Conservation (phyloP, 2,329 filamentous ascomycete genomes). For the Zymoseptoria crescenta region DNA sequence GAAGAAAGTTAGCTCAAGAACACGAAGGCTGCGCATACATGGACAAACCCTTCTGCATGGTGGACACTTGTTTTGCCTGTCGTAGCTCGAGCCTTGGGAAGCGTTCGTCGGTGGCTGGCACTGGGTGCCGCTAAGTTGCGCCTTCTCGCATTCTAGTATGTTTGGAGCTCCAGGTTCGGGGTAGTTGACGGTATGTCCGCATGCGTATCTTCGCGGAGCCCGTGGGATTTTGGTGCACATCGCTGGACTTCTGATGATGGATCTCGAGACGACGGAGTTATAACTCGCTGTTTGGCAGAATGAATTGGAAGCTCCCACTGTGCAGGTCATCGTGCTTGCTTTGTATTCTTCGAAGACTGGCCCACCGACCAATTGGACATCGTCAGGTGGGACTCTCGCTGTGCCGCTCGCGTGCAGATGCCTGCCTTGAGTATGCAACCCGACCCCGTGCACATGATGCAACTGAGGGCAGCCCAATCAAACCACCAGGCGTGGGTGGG, state of each 20-base stretch:
- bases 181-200: neutral
- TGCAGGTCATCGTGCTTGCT: too few species aligned
- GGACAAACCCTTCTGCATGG: neutral
- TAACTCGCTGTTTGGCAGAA: neutral
- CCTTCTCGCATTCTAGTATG: neutral
- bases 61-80: conserved; percentile 1
- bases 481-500: too few species aligned
- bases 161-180: neutral
- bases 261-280: neutral
- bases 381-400: neutral
- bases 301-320: neutral
- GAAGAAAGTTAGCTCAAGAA: neutral
- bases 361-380: neutral
- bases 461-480: neutral
- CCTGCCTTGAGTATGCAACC: neutral
- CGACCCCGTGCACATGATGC: neutral
- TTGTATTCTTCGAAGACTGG: neutral
- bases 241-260: neutral
- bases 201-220: neutral
- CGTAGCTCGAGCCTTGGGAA: neutral
- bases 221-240: neutral
- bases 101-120: neutral
- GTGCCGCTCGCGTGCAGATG: neutral
- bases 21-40: neutral
- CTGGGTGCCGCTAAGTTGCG: neutral